Evolutionary conservation across 768 basidiomycete genomes (phyloP), one percentile per base, ranked within the genome.

Genomic region (Mycena indigotica): DNA sequence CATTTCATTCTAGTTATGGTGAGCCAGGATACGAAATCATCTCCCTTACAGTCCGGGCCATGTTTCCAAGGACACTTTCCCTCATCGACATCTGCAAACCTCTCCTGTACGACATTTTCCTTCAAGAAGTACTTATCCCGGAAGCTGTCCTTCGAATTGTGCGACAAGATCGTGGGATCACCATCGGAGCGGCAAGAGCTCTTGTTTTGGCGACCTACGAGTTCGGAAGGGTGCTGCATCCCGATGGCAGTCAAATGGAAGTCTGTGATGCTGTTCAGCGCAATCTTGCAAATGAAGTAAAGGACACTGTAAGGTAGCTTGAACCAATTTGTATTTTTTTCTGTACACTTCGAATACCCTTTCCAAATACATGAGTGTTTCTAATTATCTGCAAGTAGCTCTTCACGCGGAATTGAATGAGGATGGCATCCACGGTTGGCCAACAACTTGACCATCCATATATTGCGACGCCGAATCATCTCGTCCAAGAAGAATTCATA

Each of bases 401-500:
- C n/a, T n/a, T n/a, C n/a, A n/a, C n/a, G n/a, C n/a, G n/a, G n/a
- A n/a, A n/a, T n/a, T n/a, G n/a, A n/a, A n/a, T n/a, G n/a, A n/a
- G n/a, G n/a, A n/a, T n/a, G n/a, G n/a, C n/a, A n/a, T n/a, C n/a
- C n/a, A n/a, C n/a, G n/a, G n/a, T n/a, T n/a, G n/a, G n/a, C n/a
- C n/a, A n/a, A n/a, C n/a, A n/a, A n/a, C n/a, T n/a, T n/a, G n/a
- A n/a, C n/a, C n/a, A n/a, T n/a, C n/a, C n/a, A n/a, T n/a, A n/a
- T n/a, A n/a, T n/a, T n/a, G n/a, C n/a, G n/a, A 23, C 41, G 41
- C 41, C 16, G 8, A 26, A 48, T 48, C 46, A 66, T 48, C 46
- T 48, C 46, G 19, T 48, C 46, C 13, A 48, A 26, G 25, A 48
- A 48, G 56, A 67, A 70, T 25, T 68, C 57, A 39, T 62, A 68